Percentiles rank a stretch among this genome's conserved stretches.
Evolutionary conservation across 148 eudicot genomes (phyloP).

Genomic region (Chenopodium berlandieri): DNA sequence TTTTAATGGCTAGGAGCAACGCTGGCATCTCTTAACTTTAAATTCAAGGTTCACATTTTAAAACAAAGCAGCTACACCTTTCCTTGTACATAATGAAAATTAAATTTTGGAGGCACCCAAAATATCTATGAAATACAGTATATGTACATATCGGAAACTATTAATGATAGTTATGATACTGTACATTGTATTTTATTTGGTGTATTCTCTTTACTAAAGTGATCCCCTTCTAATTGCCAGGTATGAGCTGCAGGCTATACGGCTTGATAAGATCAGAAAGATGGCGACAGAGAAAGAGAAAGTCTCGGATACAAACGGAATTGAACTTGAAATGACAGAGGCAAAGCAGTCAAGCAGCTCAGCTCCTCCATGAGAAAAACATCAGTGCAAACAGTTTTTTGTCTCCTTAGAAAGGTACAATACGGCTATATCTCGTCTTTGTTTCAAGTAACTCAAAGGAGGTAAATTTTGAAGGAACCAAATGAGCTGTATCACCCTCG

Average conservation of each 20-base stretch:
- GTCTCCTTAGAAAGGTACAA: slow-evolving; percentile 19
- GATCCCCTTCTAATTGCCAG: slow-evolving; percentile 37
- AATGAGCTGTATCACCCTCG: background rate
- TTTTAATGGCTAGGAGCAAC: background rate
- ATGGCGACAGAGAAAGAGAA: slow-evolving; percentile 44
- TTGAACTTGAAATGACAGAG: slow-evolving; percentile 92
- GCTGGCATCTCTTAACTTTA: background rate
- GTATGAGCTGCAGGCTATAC: slow-evolving; percentile 72
- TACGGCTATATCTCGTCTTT: slow-evolving; percentile 13
- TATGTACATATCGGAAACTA: background rate
- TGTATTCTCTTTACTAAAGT: background rate
- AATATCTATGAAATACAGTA: background rate
- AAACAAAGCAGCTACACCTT: background rate
- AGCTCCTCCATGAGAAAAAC: slow-evolving; percentile 21
- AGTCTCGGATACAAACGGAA: slow-evolving; percentile 35
- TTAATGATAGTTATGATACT: no score
- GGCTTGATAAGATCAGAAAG: slow-evolving; percentile 53
- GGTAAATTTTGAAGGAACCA: background rate
- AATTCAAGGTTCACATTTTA: background rate
- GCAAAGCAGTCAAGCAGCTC: slow-evolving; percentile 32
- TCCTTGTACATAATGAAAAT: background rate
- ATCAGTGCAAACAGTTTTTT: background rate
- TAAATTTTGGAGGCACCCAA: background rate
- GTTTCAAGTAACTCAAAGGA: slow-evolving; percentile 1
- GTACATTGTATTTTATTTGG: background rate